These are phyloP conservation scores for Tephrocybe sp. DNA, from an alignment of 768 basidiomycete genomes.

Conservation along the genomic window DNA sequence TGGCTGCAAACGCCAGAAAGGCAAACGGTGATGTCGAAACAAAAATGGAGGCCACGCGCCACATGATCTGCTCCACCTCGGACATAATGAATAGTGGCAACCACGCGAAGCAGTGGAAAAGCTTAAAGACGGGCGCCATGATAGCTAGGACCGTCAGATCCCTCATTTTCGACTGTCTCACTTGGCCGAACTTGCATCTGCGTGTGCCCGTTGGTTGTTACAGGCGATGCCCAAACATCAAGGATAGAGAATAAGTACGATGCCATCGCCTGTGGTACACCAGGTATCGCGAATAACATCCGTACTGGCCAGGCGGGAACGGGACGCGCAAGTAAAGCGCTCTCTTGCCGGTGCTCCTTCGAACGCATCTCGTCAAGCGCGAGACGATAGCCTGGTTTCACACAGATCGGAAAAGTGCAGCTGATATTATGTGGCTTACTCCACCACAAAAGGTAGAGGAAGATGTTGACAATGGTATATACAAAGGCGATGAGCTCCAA, in stretches of 20 bases:
- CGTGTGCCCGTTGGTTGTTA: background rate
- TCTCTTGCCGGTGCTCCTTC: background rate
- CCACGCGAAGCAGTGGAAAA: background rate
- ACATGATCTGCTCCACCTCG: conserved; percentile 16
- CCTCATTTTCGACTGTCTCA: no score
- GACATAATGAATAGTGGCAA: conserved; percentile 22
- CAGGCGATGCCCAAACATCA: background rate
- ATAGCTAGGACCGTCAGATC: background rate
- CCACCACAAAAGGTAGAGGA: conserved; percentile 19
- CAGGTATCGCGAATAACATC: background rate
- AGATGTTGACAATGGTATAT: conserved; percentile 12
- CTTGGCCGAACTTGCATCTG: background rate
- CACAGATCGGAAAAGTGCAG: conserved; percentile 1
- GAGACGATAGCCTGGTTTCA: background rate
- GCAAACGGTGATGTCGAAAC: conserved; percentile 11
- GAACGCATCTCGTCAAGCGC: no score
- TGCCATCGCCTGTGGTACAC: background rate
- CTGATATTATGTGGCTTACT: conserved; percentile 20
- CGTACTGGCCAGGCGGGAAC: background rate
- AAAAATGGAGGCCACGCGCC: conserved; percentile 20
- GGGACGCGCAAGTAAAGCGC: background rate
- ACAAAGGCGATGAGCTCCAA: conserved; percentile 19
- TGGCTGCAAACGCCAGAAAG: background rate
- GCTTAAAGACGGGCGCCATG: background rate
- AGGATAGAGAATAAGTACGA: background rate